Evolutionary conservation across 108 stramenopile species (phyloP).

Genomic region (Phaeodactylum tricornutum): DNA sequence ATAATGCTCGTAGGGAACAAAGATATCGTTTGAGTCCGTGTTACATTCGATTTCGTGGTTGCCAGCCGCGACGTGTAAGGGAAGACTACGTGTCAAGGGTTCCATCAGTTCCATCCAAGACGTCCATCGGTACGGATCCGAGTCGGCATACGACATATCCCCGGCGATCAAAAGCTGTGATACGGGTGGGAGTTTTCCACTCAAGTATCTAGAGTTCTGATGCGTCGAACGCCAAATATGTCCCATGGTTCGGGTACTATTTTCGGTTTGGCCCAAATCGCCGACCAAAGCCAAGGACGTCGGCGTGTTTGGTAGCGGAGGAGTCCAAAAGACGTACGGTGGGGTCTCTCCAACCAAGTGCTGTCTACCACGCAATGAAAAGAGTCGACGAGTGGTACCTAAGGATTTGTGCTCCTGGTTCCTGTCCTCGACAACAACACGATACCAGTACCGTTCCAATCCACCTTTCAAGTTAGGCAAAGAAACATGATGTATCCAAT

Average conservation of each 20-base stretch:
- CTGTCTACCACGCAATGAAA: not conserved
- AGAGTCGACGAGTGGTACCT: not conserved
- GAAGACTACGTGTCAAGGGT: constrained; percentile 30
- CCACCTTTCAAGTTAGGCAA: constrained; percentile 26
- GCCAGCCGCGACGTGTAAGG: constrained; percentile 55
- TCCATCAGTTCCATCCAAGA: constrained; percentile 59
- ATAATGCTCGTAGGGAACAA: constrained; percentile 59
- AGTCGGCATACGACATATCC: constrained; percentile 68
- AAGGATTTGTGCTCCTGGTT: not conserved
- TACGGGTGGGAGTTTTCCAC: constrained; percentile 3
- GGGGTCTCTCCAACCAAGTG: constrained; percentile 13
- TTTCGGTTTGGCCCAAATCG: constrained; percentile 35
- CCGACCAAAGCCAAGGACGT: constrained; percentile 35
- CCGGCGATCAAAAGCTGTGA: constrained; percentile 43
- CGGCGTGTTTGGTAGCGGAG: constrained; percentile 18
- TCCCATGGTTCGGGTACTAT: constrained; percentile 35
- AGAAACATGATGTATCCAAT: constrained; percentile 33
- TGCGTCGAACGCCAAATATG: constrained; percentile 20
- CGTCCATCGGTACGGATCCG: constrained; percentile 64
- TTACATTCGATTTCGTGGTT: constrained; percentile 84
- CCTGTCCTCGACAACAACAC: constrained; percentile 12
- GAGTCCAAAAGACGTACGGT: constrained; percentile 19
- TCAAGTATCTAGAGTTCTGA: not conserved
- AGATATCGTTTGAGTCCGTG: constrained; percentile 30
- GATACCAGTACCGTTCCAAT: constrained; percentile 26